These are phyloP conservation scores for Heritiera littoralis DNA, from an alignment of 345 rosid genomes.

Conservation along the genomic window DNA sequence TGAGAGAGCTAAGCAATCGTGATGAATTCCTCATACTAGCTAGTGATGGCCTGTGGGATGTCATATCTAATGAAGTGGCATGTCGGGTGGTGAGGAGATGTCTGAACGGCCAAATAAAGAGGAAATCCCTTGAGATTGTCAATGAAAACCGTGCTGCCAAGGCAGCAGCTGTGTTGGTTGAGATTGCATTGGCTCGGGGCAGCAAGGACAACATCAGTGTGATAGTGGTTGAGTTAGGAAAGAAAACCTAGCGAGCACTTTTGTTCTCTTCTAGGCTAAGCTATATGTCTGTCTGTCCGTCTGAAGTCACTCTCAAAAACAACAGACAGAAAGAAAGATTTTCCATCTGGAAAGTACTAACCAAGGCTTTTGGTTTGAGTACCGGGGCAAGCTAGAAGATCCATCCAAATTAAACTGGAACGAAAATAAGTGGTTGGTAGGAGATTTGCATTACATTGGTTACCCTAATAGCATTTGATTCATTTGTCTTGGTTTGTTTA, in stretches of 20 bases:
- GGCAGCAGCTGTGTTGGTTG: constrained; percentile 54
- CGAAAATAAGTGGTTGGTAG: too few relatives aligned
- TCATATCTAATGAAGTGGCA: constrained; percentile 62
- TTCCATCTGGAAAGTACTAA: not conserved
- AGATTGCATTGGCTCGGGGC: constrained; percentile 56
- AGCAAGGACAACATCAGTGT: constrained; percentile 64
- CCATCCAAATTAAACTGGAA: not conserved
- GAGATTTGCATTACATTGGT: not conserved
- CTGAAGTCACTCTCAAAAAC: not conserved
- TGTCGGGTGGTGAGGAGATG: constrained; percentile 58
- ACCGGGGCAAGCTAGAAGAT: too few relatives aligned
- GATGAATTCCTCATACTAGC: constrained; percentile 78
- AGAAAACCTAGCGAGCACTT: not conserved
- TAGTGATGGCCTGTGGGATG: constrained; percentile 80
- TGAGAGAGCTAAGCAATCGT: constrained; percentile 32
- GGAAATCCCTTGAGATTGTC: constrained; percentile 20
- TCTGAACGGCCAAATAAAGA: constrained; percentile 41
- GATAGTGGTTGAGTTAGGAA: constrained; percentile 54
- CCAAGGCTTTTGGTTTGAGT: not conserved
- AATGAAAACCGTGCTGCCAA: constrained; percentile 34
- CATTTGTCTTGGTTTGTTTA: not conserved
- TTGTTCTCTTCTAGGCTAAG: not conserved
- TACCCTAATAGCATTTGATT: not conserved
- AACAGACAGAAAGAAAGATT: not conserved
- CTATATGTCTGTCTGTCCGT: not conserved